Percentiles rank a stretch among this genome's conserved stretches.
These are phyloP conservation scores for Amyloporia xantha DNA, from an alignment of 768 basidiomycete species.

Conservation along the genomic window DNA sequence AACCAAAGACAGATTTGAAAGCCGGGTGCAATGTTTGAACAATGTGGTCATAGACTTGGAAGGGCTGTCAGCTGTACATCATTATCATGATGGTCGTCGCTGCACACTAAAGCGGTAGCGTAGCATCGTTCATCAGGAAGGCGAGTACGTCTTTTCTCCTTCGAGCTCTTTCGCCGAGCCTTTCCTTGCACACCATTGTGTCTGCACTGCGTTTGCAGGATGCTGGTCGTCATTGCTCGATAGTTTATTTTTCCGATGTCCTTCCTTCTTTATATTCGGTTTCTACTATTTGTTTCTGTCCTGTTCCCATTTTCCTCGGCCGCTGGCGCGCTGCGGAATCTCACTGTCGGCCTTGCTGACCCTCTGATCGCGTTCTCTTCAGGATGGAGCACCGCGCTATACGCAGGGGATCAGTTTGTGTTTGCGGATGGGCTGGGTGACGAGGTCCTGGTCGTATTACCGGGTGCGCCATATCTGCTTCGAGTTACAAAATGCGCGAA, in stretches of 20 bases:
- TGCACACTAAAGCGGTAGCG: not conserved
- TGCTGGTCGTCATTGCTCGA: constrained; percentile 15
- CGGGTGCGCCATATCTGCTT: too few species aligned
- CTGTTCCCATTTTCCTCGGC: not conserved
- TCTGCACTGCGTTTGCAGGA: constrained; percentile 4
- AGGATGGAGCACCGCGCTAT: constrained; percentile 16
- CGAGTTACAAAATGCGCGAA: too few species aligned
- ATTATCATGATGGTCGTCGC: constrained; percentile 2
- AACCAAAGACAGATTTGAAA: too few species aligned
- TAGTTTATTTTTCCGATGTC: constrained; percentile 4
- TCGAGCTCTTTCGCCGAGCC: not conserved
- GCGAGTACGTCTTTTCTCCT: not conserved
- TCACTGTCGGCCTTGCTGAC: constrained; percentile 12
- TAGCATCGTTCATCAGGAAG: not conserved
- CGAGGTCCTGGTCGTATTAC: constrained; percentile 19
- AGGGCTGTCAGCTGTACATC: not conserved
- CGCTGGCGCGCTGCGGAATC: constrained; percentile 14
- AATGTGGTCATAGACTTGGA: too few species aligned
- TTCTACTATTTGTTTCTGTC: not conserved
- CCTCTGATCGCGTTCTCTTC: constrained; percentile 15
- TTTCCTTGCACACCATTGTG: not conserved
- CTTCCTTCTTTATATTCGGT: constrained; percentile 4
- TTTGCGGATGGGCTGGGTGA: constrained; percentile 14
- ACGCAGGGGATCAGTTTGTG: constrained; percentile 6
- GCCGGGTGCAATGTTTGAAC: too few species aligned